Percentiles rank a stretch among this genome's conserved stretches.
Evolutionary conservation across 495 filamentous ascomycete species (phyloP).

Genomic region (Penicillium canariense): DNA sequence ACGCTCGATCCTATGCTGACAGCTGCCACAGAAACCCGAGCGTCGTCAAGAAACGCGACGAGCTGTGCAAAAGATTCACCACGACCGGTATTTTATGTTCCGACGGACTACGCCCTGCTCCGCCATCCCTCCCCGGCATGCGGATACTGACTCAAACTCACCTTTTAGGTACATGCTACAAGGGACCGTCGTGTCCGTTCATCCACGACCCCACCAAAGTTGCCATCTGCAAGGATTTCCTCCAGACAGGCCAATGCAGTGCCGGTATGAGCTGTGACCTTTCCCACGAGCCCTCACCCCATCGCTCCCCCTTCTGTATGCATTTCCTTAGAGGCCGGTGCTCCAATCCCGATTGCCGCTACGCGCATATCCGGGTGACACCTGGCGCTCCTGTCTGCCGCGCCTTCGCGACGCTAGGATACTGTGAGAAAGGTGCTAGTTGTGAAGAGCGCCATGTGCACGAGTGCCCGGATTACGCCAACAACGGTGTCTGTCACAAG

Average conservation of each 20-base stretch:
- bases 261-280: conserved; percentile 85
- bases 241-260: conserved; percentile 74
- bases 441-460: conserved; percentile 82
- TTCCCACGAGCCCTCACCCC: conserved; percentile 83
- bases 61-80: conserved; percentile 86
- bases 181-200: conserved; percentile 76
- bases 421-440: conserved; percentile 77
- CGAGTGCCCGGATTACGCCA: conserved; percentile 95
- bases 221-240: conserved; percentile 85
- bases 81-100: conserved; percentile 72
- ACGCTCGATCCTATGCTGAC: conserved; percentile 20
- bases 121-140: background rate
- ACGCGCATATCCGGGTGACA: conserved; percentile 81
- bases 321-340: conserved; percentile 92
- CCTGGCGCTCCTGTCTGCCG: conserved; percentile 81
- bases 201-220: conserved; percentile 85
- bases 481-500: conserved; percentile 78
- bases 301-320: conserved; percentile 83
- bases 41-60: conserved; percentile 64
- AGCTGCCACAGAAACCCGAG: conserved; percentile 38
- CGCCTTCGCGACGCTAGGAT: conserved; percentile 81
- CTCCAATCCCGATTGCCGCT: conserved; percentile 83
- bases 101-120: conserved; percentile 18
- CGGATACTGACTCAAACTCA: conserved; percentile 22
- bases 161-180: conserved; percentile 72